These are phyloP conservation scores for Stagonosporopsis chrysanthemi DNA, from an alignment of 2,329 filamentous ascomycete species.

Conservation along the genomic window DNA sequence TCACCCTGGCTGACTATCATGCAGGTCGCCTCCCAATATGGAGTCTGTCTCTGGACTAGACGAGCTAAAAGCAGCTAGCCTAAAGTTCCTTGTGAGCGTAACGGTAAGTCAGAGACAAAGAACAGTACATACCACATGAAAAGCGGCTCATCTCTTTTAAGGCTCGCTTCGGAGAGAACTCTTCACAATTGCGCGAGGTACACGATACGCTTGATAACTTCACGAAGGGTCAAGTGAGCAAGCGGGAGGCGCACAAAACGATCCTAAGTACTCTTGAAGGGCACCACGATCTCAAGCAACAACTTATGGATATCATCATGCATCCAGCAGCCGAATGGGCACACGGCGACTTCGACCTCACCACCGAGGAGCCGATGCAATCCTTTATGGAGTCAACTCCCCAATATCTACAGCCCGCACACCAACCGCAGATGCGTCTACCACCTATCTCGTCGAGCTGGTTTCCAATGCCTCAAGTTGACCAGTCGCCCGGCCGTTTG, in stretches of 20 bases:
- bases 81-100: conserved; percentile 29
- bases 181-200: conserved; percentile 26
- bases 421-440: conserved; percentile 33
- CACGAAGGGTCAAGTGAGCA: conserved; percentile 25
- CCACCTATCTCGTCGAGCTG: conserved; percentile 27
- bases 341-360: conserved; percentile 28
- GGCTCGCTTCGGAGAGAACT: conserved; percentile 35
- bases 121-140: not conserved
- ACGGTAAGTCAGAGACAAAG: conserved; percentile 22
- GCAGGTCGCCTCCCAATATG: conserved; percentile 10
- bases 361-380: not conserved
- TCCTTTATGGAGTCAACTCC: conserved; percentile 14
- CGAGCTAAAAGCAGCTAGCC: conserved; percentile 12
- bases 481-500: not conserved
- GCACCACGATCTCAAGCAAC: conserved; percentile 32
- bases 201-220: conserved; percentile 31
- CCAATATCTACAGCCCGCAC: conserved; percentile 34
- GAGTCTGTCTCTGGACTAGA: conserved; percentile 1
- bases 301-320: conserved; percentile 31
- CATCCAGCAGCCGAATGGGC: conserved; percentile 36
- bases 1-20: not conserved
- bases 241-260: conserved; percentile 27
- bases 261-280: conserved; percentile 30
- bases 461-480: conserved; percentile 10
- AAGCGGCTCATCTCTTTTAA: conserved; percentile 7